Evolutionary conservation across 2,329 filamentous ascomycete species (phyloP).

Genomic region (Raffaelea deltoideospora): DNA sequence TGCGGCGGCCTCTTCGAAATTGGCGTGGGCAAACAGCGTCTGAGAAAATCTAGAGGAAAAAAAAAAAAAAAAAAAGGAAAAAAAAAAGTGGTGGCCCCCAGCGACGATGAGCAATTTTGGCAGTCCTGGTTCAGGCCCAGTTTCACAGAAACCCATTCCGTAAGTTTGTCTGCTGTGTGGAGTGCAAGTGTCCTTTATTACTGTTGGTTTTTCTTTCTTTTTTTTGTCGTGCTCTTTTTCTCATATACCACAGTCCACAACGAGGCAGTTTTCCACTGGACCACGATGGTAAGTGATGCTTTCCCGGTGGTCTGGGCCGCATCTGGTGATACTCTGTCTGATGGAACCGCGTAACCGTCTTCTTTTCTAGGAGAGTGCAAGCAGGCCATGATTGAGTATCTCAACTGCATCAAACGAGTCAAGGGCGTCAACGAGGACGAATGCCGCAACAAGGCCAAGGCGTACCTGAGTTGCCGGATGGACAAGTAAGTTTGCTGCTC

Average conservation of each 20-base stretch:
- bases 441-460: slow-evolving; percentile 74
- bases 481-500: slow-evolving; percentile 49
- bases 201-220: too few species aligned
- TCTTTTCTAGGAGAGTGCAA: slow-evolving; percentile 71
- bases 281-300: slow-evolving; percentile 51
- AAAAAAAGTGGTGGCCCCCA: not conserved
- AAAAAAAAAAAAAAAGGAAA: not conserved
- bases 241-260: slow-evolving; percentile 49
- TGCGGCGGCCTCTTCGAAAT: too few species aligned
- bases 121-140: slow-evolving; percentile 12
- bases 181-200: too few species aligned
- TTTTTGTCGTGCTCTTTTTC: too few species aligned
- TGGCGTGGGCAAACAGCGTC: too few species aligned
- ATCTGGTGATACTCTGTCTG: not conserved
- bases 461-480: slow-evolving; percentile 86
- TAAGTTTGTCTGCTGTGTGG: too few species aligned
- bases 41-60: not conserved
- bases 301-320: not conserved
- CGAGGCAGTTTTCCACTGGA: slow-evolving; percentile 93
- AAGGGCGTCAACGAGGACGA: slow-evolving; percentile 74
- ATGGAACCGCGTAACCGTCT: not conserved
- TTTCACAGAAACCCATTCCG: slow-evolving; percentile 17
- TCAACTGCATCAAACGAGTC: slow-evolving; percentile 72
- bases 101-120: slow-evolving; percentile 13
- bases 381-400: slow-evolving; percentile 68